phyloP scores from a whole-genome alignment of 2,329 filamentous ascomycete species.

The Fusarium burgessii region DNA sequence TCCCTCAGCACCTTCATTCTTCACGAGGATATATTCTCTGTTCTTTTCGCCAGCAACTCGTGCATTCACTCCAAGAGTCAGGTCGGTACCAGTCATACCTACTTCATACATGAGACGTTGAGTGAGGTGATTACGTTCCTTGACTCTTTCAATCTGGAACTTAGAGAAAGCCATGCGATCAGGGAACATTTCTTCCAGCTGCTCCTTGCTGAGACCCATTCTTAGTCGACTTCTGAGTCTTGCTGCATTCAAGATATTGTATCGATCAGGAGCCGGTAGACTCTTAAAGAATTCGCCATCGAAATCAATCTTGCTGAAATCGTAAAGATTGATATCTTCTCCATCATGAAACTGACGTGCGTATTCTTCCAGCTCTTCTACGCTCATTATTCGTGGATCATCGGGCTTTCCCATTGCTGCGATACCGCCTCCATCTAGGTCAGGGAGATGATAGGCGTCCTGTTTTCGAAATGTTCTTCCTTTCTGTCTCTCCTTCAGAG shows the following conservation, averaged over 20 bases:
- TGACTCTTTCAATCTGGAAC: slow-evolving; percentile 95
- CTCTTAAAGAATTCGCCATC: slow-evolving; percentile 95
- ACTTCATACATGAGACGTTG: slow-evolving; percentile 95
- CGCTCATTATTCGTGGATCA: slow-evolving; percentile 95
- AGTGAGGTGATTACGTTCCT: slow-evolving; percentile 92
- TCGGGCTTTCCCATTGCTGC: slow-evolving; percentile 89
- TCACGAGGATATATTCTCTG: slow-evolving; percentile 94
- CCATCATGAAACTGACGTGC: slow-evolving; percentile 91
- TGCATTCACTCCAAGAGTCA: slow-evolving; percentile 73
- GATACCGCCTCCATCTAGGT: slow-evolving; percentile 81
- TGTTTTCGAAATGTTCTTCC: slow-evolving; percentile 87
- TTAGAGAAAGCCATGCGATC: slow-evolving; percentile 96
- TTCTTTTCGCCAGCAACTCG: slow-evolving; percentile 87
- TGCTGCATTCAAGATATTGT: slow-evolving; percentile 97
- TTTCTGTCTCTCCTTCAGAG: slow-evolving; percentile 77
- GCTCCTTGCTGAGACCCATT: slow-evolving; percentile 97
- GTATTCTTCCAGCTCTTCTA: slow-evolving; percentile 94
- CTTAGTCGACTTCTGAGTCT: slow-evolving; percentile 86
- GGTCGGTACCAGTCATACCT: slow-evolving; percentile 84
- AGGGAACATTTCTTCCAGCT: slow-evolving; percentile 95
- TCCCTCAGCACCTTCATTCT: slow-evolving; percentile 93
- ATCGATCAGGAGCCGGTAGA: slow-evolving; percentile 88
- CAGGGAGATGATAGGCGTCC: slow-evolving; percentile 94
- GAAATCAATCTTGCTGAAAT: slow-evolving; percentile 99
- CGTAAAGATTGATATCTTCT: slow-evolving; percentile 91